Base-by-base conservation (phyloP, 176 grass and related monocot species). In the Carex cristatella region DNA sequence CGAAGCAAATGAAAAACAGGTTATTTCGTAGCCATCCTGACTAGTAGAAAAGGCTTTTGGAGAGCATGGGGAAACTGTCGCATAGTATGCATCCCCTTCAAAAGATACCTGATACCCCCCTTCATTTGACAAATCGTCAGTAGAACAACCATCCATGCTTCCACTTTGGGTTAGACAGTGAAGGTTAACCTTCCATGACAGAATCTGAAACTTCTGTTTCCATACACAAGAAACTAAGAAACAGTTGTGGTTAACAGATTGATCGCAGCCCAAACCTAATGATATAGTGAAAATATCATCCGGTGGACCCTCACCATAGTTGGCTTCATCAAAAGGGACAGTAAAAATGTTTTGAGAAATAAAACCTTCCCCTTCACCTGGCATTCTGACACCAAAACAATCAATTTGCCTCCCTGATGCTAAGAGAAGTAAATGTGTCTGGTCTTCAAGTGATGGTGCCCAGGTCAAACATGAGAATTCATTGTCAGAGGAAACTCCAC, bases 191-290 rank as follows among this genome's bases (percentile, higher is more conserved):
- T 91, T 93, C 92, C 88, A 98, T 79, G 92, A 98, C 35, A 87
- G 87, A 76, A 61, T 89, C 85, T 90, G 79, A 85, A 91, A 91
- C 5, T 38, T 92, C 28, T 86, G 85, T 67, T 61, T 93, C 92
- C 95, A 98, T 89, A 91, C 58, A 82, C 92, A 98, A 71, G 90
- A 79, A 64, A 98, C 76, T 67, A 93, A 64, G 83, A 94, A 98
- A 81, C 88, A 94, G 84, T 86, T 90, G 68, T 42, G 79, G 13
- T 88, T 42, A 84, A 92, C 86, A 84, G 61, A 65, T 13, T 86
- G 38, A 53, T 66, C 81, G n/a, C 81, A 91, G 61, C 77, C 81
- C 74, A 86, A 89, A 87, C 71, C 38, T 85, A 97, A 86, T 84
- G 92, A 87, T 87, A 89, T 91, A 18, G 91, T 87, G 88, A 90